A percentile compares a stretch with the other conserved stretches of the same genome.
These are phyloP conservation scores for Carnegiea gigantea DNA, from an alignment of 179 eudicot genomes.

Conservation along the genomic window DNA sequence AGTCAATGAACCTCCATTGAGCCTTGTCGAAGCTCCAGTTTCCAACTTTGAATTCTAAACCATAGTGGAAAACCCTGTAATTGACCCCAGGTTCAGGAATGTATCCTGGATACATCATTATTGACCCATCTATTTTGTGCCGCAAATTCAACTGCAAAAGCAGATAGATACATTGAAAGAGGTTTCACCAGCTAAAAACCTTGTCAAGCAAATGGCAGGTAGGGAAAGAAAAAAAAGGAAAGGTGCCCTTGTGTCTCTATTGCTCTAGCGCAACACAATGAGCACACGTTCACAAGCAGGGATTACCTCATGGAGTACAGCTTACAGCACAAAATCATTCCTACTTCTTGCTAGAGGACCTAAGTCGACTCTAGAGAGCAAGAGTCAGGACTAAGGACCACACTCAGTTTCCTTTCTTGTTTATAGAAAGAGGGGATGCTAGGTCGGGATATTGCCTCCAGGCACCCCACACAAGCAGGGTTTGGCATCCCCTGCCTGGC, in stretches of 20 bases:
- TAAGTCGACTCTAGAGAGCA: neutral
- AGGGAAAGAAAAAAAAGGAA: neutral
- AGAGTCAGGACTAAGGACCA: neutral
- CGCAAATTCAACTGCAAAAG: slow-evolving; percentile 74
- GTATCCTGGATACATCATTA: slow-evolving; percentile 87
- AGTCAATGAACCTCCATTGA: slow-evolving; percentile 66
- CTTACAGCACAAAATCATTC: neutral
- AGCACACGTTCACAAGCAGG: neutral
- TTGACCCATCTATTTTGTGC: slow-evolving; percentile 60
- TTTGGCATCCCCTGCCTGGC: neutral
- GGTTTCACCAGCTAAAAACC: neutral
- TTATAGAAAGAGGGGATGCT: neutral
- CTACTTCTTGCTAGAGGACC: neutral
- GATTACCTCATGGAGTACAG: neutral
- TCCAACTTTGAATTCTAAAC: slow-evolving; percentile 67
- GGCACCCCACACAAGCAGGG: neutral
- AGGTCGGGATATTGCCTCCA: neutral
- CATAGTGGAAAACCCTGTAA: slow-evolving; percentile 85
- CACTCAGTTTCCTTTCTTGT: neutral
- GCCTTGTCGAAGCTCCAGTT: slow-evolving; percentile 96
- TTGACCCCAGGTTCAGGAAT: slow-evolving; percentile 57
- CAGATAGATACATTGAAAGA: slow-evolving; percentile 4
- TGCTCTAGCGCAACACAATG: neutral
- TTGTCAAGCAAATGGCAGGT: slow-evolving; percentile 11
- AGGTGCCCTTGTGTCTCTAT: neutral